Evolutionary conservation across 169 alveolate genomes (phyloP).

Genomic region (Plasmodium gaboni): DNA sequence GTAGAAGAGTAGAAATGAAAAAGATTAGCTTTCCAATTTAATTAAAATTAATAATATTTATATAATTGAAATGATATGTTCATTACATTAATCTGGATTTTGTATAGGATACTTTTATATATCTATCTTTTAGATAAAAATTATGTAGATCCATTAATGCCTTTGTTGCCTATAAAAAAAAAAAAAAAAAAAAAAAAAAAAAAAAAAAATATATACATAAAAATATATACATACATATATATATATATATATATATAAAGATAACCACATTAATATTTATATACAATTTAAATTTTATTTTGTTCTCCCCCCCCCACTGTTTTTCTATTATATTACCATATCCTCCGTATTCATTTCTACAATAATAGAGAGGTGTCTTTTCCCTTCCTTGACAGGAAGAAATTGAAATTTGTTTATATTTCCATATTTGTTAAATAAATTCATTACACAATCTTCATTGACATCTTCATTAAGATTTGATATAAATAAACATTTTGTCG

Average conservation of each 20-base stretch:
- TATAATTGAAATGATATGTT: background rate
- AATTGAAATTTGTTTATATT: slow-evolving; percentile 63
- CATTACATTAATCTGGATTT: slow-evolving; percentile 47
- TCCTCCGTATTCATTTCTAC: slow-evolving; percentile 65
- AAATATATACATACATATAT: background rate
- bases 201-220: background rate
- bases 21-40: too few species aligned
- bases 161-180: slow-evolving; percentile 76
- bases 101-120: slow-evolving; percentile 81
- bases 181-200: background rate
- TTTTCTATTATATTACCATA: slow-evolving; percentile 15
- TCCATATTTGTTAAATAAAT: slow-evolving; percentile 74
- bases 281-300: background rate
- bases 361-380: slow-evolving; percentile 31
- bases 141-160: slow-evolving; percentile 84
- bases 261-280: background rate
- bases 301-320: background rate
- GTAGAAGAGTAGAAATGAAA: too few species aligned
- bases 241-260: background rate
- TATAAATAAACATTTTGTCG: slow-evolving; percentile 81
- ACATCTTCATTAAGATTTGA: slow-evolving; percentile 80
- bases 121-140: slow-evolving; percentile 75
- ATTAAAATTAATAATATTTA: too few species aligned
- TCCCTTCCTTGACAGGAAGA: slow-evolving; percentile 64
- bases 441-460: slow-evolving; percentile 75